Base-by-base conservation (phyloP, 169 alveolate species). In the Pseudocohnilembus persalinus region DNA sequence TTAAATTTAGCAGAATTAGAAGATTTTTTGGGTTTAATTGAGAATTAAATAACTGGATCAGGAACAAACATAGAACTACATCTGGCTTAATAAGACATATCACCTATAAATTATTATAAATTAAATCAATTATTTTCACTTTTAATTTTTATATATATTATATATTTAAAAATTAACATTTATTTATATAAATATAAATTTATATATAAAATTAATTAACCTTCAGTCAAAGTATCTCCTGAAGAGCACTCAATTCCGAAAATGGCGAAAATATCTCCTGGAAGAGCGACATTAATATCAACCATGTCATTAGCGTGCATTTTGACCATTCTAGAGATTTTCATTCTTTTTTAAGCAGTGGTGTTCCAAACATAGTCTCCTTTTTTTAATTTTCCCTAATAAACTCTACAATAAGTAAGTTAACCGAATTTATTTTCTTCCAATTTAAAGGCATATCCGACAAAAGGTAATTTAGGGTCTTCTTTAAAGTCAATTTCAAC, bases 251-350 rank as follows among this genome's bases (percentile, higher is more conserved):
- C 97, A 72, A 98, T 93, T 26, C 99, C 99, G 63, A 97, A 95
- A 0, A 97, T 90, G 25, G 99, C 99, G n/a, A 97, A 98, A 29
- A 98, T 98, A 74, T 98, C 99, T 26, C 99, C 99, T 28, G 99
- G 96, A 68, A 88, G 93, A 28, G 98, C 99, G 88, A 94, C 97
- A 32, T 81, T 78, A 33, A 97, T 96, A 81, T 97, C 99, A 83
- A 94, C 96, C 90, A 97, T 97, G 84, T 96, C 97, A 89, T 97
- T 96, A 29, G 99, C 95, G 91, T 98, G 99, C 99, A 98, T 96
- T 87, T 95, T 94, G 83, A 95, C 93, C 91, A 97, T 92, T 77
- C 96, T 93, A 81, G 95, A 93, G 31, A 95, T 84, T 76, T 93
- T 91, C 81, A 91, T 93, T 83, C 90, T 91, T 84, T 96, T 95